Conservation (phyloP, 1,284 basidiomycete species). For the Fomitopsis betulina region DNA sequence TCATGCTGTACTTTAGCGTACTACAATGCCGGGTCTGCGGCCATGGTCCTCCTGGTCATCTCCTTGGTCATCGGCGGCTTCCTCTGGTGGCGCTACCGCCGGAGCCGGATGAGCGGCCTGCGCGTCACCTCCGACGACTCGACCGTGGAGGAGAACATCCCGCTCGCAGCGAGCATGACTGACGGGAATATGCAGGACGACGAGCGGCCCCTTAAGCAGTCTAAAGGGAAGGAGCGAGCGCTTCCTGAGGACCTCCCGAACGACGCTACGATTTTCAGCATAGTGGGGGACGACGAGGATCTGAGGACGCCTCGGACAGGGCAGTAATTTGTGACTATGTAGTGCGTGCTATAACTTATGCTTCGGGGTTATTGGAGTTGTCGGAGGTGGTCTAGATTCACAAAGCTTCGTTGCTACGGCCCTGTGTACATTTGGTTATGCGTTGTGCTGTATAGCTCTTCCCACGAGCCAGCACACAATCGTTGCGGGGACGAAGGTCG, state of each 20-base stretch:
- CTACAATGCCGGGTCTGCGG: constrained; percentile 88
- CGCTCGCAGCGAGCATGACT: constrained; percentile 36
- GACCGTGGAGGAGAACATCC: constrained; percentile 48
- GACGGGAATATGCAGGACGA: constrained; percentile 26
- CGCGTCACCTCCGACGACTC: constrained; percentile 30
- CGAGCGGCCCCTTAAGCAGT: constrained; percentile 22
- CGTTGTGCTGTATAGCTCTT: too few species aligned
- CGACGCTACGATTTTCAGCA: constrained; percentile 38
- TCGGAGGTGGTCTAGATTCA: not conserved
- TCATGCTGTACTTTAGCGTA: constrained; percentile 49
- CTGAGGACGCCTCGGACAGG: constrained; percentile 7
- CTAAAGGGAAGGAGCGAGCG: constrained; percentile 41
- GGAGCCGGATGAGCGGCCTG: constrained; percentile 35
- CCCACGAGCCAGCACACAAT: too few species aligned
- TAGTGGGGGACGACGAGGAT: constrained; percentile 41
- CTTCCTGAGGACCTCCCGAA: constrained; percentile 18
- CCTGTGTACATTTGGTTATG: too few species aligned
- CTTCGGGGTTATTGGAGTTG: not conserved
- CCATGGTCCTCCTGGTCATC: constrained; percentile 77
- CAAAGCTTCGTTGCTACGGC: too few species aligned
- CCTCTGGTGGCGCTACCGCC: constrained; percentile 67
- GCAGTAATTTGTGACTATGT: not conserved
- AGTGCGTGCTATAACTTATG: not conserved
- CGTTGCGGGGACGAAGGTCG: too few species aligned
- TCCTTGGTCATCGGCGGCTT: constrained; percentile 66